phyloP scores from a whole-genome alignment of 257 asterid genomes.

The Misopates orontium region DNA sequence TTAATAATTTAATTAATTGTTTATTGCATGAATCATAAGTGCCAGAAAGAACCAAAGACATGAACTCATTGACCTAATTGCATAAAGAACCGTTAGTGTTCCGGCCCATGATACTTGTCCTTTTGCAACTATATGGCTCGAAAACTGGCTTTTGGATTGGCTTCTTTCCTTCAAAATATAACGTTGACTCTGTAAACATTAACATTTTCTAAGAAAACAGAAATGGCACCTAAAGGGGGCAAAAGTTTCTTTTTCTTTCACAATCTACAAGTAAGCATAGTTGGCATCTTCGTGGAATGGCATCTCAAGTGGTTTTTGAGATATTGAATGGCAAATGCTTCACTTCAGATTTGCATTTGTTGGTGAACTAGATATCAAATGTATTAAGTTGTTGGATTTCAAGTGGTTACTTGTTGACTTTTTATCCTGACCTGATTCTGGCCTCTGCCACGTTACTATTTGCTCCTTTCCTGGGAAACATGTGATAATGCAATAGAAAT shows the following conservation, averaged over 20 bases:
- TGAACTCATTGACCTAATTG: background rate
- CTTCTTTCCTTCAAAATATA: background rate
- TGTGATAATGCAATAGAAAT: background rate
- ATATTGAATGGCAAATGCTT: background rate
- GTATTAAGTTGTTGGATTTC: background rate
- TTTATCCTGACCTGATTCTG: background rate
- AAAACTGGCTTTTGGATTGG: background rate
- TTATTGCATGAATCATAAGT: background rate
- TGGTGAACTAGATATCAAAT: background rate
- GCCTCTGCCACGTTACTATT: background rate
- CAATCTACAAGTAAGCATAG: background rate
- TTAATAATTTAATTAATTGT: no score
- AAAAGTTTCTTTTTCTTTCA: background rate
- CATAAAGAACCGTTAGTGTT: background rate
- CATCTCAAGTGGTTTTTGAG: background rate
- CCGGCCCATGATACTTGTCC: background rate
- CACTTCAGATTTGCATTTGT: background rate
- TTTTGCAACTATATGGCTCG: background rate
- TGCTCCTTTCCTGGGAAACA: background rate
- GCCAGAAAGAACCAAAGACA: background rate
- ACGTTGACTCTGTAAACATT: no score
- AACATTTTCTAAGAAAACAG: no score
- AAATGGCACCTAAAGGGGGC: no score
- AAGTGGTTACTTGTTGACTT: background rate
- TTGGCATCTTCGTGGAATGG: background rate